Evolutionary conservation across 129 eudicot genomes (phyloP), one percentile per base, ranked within the genome.

Genomic region (Pulicaria dysenterica): DNA sequence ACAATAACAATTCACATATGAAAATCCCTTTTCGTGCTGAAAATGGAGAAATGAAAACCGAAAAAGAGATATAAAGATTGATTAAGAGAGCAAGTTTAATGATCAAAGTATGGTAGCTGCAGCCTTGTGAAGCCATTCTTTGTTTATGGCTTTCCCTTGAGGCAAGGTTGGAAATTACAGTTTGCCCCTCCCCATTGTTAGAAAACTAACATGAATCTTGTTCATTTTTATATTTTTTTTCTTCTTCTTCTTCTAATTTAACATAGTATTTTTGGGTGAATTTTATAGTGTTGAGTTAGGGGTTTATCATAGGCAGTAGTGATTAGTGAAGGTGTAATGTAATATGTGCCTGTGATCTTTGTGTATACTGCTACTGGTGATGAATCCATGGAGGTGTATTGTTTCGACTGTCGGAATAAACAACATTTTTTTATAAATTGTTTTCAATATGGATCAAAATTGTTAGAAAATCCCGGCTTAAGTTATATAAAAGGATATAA

Each of bases 21-120:
- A 80, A 60, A 79, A 61, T 76, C 70, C 81, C 75, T 45, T 77
- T 69, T 54, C 81, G 73, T 62, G 39, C 77, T 34, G 95, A 83
- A 55, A 90, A 87, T 39, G 88, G 89, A 73, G 90, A 83, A 74
- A n/a, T 73, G 19, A 90, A 77, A 42, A 62, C 39, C 1, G 80
- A 73, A 66, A 73, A 79, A 36, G 72, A 66, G 19, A 53, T 31
- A 67, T 70, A 75, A 74, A 76, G 55, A 40, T 9, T 63, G 45
- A 62, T 54, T 40, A 67, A 37, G n/a, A 66, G 72, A 53, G 19
- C 36, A 72, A 56, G 64, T 38, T 12, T 16, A 34, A 55, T 59
- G 12, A 62, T 17, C 55, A 12, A 73, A 73, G 34, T 68, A 49
- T 77, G 85, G 64, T 65, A 47, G 43, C 34, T 34, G 66, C 42